phyloP scores from a whole-genome alignment of 371 early-diverging fungal genomes.

The Dentiscutata heterogama region DNA sequence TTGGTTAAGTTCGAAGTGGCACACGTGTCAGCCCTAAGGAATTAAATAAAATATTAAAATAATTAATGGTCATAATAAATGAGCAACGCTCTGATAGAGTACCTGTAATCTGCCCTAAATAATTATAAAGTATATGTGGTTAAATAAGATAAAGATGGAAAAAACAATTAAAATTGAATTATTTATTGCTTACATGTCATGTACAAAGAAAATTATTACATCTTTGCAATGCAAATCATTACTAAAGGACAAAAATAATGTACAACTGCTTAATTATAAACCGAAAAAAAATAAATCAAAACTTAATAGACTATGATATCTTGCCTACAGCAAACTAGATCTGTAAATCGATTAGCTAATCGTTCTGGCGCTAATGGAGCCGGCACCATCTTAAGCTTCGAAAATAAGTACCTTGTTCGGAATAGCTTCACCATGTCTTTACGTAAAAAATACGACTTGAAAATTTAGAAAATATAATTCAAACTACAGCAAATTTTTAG shows the following conservation, averaged over 20 bases:
- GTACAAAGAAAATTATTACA: constrained; percentile 38
- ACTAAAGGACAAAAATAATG: constrained; percentile 11
- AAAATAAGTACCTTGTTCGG: constrained; percentile 25
- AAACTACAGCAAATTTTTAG: neutral
- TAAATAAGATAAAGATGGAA: neutral
- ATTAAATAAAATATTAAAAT: constrained; percentile 7
- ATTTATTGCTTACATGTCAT: constrained; percentile 41
- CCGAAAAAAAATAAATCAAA: neutral
- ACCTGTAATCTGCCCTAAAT: constrained; percentile 45
- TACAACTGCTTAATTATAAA: neutral
- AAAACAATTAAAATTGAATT: neutral
- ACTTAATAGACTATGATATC: too few relatives aligned
- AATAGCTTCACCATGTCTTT: constrained; percentile 41
- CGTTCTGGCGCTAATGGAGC: constrained; percentile 21
- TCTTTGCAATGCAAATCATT: neutral
- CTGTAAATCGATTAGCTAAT: neutral
- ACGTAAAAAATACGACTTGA: neutral
- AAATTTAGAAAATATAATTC: neutral
- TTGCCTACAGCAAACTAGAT: constrained; percentile 36
- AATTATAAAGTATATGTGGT: neutral
- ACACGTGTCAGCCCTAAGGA: constrained; percentile 32
- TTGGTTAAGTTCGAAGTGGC: constrained; percentile 35
- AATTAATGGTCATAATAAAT: neutral
- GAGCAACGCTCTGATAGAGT: neutral
- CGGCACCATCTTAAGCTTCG: constrained; percentile 25